Evolutionary conservation across 345 rosid genomes (phyloP).

Genomic region (Durio zibethinus): DNA sequence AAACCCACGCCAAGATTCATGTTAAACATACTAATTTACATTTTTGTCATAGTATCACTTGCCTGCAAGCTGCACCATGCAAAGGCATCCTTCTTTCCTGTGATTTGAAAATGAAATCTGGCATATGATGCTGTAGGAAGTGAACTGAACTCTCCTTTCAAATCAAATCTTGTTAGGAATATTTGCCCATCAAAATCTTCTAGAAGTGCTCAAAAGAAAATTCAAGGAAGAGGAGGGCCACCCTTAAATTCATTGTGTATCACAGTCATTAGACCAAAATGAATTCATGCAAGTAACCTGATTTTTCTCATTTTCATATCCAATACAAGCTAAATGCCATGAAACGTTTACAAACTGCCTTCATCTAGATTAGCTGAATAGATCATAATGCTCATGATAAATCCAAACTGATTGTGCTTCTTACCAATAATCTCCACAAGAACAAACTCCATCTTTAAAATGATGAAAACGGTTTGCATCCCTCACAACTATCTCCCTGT

Average conservation of each 20-base stretch:
- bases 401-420: not conserved
- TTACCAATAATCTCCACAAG: conserved; percentile 54
- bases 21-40: not conserved
- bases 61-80: not conserved
- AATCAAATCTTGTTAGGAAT: not conserved
- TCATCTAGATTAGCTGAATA: conserved; percentile 4
- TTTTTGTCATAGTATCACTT: not conserved
- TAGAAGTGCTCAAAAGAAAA: not conserved
- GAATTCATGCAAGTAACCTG: not conserved
- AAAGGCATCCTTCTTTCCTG: not conserved
- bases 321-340: not conserved
- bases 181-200: not conserved
- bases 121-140: not conserved
- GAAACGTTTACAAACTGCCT: not conserved
- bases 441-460: conserved; percentile 53
- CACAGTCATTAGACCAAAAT: not conserved
- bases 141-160: not conserved
- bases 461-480: conserved; percentile 69
- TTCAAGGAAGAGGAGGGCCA: not conserved
- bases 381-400: not conserved
- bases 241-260: not conserved
- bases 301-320: not conserved
- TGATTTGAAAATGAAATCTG: not conserved
- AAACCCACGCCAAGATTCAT: not conserved
- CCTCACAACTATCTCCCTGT: conserved; percentile 58